phyloP scores from a whole-genome alignment of 2,329 filamentous ascomycete genomes.

The Venturia nashicola region DNA sequence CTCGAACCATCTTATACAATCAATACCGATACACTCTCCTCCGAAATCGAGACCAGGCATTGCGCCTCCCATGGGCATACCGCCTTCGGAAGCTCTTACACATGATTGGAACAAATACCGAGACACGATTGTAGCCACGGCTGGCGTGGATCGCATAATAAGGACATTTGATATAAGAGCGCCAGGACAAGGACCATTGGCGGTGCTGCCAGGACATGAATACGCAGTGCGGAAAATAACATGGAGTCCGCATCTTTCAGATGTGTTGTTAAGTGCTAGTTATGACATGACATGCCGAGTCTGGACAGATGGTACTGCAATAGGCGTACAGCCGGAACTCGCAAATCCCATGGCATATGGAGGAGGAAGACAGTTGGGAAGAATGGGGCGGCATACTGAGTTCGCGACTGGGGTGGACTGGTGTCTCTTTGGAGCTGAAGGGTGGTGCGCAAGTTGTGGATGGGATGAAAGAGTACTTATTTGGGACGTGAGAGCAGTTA shows the following conservation, averaged over 20 bases:
- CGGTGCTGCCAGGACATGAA: constrained; percentile 70
- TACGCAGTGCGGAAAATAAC: constrained; percentile 78
- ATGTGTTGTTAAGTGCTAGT: constrained; percentile 76
- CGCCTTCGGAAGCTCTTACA: constrained; percentile 76
- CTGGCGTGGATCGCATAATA: constrained; percentile 76
- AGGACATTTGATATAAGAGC: constrained; percentile 77
- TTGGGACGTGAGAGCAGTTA: constrained; percentile 71
- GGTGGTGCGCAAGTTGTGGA: constrained; percentile 87
- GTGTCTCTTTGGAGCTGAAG: constrained; percentile 91
- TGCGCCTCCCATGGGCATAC: constrained; percentile 27
- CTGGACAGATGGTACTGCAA: constrained; percentile 70
- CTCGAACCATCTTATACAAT: constrained; percentile 72
- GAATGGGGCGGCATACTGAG: constrained; percentile 90
- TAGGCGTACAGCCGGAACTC: constrained; percentile 27
- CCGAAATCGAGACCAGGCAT: constrained; percentile 38
- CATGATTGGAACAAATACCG: constrained; percentile 99
- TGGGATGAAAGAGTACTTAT: constrained; percentile 90
- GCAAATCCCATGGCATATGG: constrained; percentile 27
- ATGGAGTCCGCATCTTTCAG: constrained; percentile 89
- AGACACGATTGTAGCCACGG: constrained; percentile 71
- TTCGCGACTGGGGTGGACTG: constrained; percentile 95
- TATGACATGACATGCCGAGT: constrained; percentile 97
- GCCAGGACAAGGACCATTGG: constrained; percentile 57
- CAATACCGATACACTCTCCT: constrained; percentile 70
- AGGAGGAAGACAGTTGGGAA: constrained; percentile 60